Conservation (phyloP, 139 green algal species). For the Picochlorum sp. region DNA sequence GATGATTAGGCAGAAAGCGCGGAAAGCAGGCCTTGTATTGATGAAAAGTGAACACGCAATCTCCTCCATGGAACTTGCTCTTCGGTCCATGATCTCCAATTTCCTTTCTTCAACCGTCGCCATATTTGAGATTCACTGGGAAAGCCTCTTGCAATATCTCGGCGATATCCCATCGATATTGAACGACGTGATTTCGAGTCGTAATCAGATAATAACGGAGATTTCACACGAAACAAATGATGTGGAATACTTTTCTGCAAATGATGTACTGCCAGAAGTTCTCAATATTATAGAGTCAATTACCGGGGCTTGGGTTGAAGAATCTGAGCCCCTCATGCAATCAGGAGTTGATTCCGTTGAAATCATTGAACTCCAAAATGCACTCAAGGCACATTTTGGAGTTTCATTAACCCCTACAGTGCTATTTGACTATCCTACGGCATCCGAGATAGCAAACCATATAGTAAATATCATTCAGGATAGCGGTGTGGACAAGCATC, state of each 20-base stretch:
- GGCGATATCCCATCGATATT: conserved; percentile 1
- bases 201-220: background rate
- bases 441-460: conserved; percentile 11
- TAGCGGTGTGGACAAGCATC: too few relatives aligned
- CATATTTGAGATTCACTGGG: conserved; percentile 28
- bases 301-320: conserved; percentile 11
- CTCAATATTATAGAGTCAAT: conserved; percentile 1
- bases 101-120: conserved; percentile 2
- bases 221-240: background rate
- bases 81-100: background rate
- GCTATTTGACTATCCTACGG: conserved; percentile 40
- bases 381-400: conserved; percentile 3
- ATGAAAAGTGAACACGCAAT: conserved; percentile 31
- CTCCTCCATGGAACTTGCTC: conserved; percentile 26
- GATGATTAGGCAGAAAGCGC: conserved; percentile 23
- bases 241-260: background rate
- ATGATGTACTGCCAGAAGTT: conserved; percentile 1
- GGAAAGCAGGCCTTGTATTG: conserved; percentile 49
- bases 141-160: conserved; percentile 14
- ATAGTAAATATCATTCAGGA: too few relatives aligned
- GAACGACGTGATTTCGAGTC: background rate
- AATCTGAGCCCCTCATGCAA: conserved; percentile 21
- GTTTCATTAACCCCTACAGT: conserved; percentile 20
- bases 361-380: conserved; percentile 10
- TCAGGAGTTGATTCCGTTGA: conserved; percentile 29